These are phyloP conservation scores for Chalaropsis thielavioides DNA, from an alignment of 2,329 filamentous ascomycete species.

Conservation along the genomic window DNA sequence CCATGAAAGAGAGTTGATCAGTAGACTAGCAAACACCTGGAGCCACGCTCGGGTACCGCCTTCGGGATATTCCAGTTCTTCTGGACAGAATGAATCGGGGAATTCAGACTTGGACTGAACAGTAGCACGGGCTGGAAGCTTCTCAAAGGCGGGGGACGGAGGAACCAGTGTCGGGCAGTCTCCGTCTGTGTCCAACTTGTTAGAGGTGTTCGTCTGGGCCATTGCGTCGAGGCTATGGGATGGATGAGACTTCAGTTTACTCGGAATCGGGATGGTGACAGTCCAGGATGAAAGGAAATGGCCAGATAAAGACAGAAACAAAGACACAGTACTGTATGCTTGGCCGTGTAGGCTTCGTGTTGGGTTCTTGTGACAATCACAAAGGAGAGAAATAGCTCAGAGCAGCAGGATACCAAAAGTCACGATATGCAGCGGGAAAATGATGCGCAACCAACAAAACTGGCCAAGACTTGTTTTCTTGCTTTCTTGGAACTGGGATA, in stretches of 20 bases:
- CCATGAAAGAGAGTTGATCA: slow-evolving; percentile 37
- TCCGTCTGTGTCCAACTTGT: slow-evolving; percentile 8
- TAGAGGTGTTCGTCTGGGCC: neutral
- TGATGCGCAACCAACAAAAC: neutral
- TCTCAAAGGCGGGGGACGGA: slow-evolving; percentile 7
- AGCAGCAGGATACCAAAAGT: neutral
- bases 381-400: neutral
- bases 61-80: slow-evolving; percentile 25
- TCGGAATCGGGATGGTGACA: neutral
- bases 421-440: neutral
- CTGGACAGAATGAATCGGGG: neutral
- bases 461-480: neutral
- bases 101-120: neutral
- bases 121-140: neutral
- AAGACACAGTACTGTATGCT: neutral
- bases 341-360: neutral
- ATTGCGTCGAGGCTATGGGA: neutral
- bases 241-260: neutral
- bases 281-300: neutral
- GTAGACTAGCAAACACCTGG: slow-evolving; percentile 34
- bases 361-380: neutral
- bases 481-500: neutral
- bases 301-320: neutral
- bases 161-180: slow-evolving; percentile 9
- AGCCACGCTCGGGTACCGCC: slow-evolving; percentile 36